A percentile compares a stretch with the other conserved stretches of the same genome.
Evolutionary conservation across 2,329 filamentous ascomycete species (phyloP).

Genomic region (Stagonosporopsis cucurbitacearum): DNA sequence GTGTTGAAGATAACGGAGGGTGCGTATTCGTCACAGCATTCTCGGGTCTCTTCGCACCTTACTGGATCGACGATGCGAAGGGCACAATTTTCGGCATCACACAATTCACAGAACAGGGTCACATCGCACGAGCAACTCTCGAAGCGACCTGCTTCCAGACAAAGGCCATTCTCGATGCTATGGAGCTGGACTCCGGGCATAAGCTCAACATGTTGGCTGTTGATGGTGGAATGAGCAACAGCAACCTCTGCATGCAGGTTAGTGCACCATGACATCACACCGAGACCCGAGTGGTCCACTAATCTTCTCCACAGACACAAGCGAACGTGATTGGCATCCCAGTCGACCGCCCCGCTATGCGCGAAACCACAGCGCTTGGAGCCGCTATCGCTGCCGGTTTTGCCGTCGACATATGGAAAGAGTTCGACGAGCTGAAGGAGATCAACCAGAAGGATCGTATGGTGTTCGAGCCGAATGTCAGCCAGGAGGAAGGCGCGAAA

Average conservation of each 20-base stretch:
- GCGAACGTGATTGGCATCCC: constrained; percentile 84
- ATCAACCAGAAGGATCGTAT: constrained; percentile 74
- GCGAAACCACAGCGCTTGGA: constrained; percentile 86
- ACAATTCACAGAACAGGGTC: constrained; percentile 81
- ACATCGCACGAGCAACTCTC: constrained; percentile 86
- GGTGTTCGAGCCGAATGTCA: constrained; percentile 72
- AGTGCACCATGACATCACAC: constrained; percentile 22
- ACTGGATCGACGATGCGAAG: constrained; percentile 93
- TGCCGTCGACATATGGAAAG: constrained; percentile 78
- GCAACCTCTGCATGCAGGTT: constrained; percentile 82
- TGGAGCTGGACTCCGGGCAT: constrained; percentile 84
- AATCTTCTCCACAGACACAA: constrained; percentile 65
- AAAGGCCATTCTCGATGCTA: constrained; percentile 87
- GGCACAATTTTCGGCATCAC: constrained; percentile 85
- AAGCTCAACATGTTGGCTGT: constrained; percentile 78
- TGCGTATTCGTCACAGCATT: constrained; percentile 89
- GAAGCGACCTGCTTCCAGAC: constrained; percentile 94
- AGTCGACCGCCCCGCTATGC: constrained; percentile 84
- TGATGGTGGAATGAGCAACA: constrained; percentile 89
- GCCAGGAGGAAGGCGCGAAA: constrained; percentile 62
- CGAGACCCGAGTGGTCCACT: constrained; percentile 18
- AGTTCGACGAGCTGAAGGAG: constrained; percentile 73
- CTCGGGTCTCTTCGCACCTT: constrained; percentile 87
- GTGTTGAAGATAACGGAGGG: constrained; percentile 78
- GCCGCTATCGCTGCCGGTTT: constrained; percentile 91